These are phyloP conservation scores for Coniella vitis DNA, from an alignment of 2,329 filamentous ascomycete genomes.

Conservation along the genomic window DNA sequence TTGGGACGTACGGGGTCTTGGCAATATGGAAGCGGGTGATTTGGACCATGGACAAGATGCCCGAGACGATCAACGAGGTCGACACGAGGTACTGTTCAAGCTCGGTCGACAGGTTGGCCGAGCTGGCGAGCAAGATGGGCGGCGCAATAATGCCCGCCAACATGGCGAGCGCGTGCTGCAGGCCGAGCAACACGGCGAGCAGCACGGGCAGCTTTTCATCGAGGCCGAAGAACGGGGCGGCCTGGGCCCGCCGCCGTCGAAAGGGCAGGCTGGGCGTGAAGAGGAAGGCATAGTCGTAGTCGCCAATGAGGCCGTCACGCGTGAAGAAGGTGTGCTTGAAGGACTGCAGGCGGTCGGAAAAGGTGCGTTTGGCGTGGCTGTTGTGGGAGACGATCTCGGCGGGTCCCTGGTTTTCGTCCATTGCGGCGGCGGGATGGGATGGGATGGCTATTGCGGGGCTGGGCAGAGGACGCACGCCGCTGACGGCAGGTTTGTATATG, in stretches of 20 bases:
- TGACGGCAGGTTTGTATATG: too few relatives aligned
- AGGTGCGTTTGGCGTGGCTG: slow-evolving; percentile 25
- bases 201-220: slow-evolving; percentile 72
- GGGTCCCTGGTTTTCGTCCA: slow-evolving; percentile 52
- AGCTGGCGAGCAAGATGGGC: slow-evolving; percentile 62
- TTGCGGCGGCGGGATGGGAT: slow-evolving; percentile 23
- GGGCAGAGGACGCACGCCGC: background rate
- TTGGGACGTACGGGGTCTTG: slow-evolving; percentile 52
- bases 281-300: slow-evolving; percentile 86
- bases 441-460: background rate
- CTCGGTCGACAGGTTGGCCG: slow-evolving; percentile 53
- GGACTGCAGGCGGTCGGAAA: slow-evolving; percentile 25
- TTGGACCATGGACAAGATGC: slow-evolving; percentile 66
- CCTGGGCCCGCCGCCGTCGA: slow-evolving; percentile 52
- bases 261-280: slow-evolving; percentile 81
- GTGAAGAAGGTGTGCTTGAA: slow-evolving; percentile 42
- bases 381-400: slow-evolving; percentile 40
- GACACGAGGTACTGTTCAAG: slow-evolving; percentile 73
- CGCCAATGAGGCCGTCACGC: slow-evolving; percentile 69
- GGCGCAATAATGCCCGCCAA: slow-evolving; percentile 69
- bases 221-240: slow-evolving; percentile 79
- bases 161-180: slow-evolving; percentile 77
- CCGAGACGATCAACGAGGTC: slow-evolving; percentile 71
- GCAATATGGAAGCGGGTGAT: slow-evolving; percentile 71
- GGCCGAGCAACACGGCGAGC: slow-evolving; percentile 65